Evolutionary conservation across 768 basidiomycete species (phyloP), one percentile per base, ranked within the genome.

Genomic region (Russula dissimulans): DNA sequence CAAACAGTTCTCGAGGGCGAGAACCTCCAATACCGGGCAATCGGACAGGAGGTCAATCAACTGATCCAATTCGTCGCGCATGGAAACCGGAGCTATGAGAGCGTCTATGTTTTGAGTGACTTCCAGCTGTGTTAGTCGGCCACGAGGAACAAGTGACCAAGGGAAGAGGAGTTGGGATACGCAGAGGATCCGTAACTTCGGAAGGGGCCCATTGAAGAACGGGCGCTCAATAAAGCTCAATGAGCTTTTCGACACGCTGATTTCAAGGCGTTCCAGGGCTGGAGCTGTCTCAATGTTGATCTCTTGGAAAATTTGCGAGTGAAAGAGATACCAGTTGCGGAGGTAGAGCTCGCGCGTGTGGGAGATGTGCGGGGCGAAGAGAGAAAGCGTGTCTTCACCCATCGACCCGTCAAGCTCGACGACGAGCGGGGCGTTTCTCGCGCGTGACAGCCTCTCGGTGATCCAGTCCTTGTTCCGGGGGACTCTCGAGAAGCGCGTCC

Each of bases 241-340:
- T 3, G 2, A 7, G 10, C 7, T 4, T 1, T 1, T 9, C 12
- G n/a, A 4, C 14, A 44, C 1, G 1, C 3, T 15, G 36, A 61
- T 43, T 52, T 61, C 60, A 29, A 61, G 52, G 41, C 52, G 55
- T 17, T 57, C 60, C 55, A 61, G 18, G 5, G 12, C 22, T 14
- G 60, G 55, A 9, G 49, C 60, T 42, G 45, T 55, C 14, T 15
- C 10, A 8, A 5, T 14, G 12, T n/a, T 46, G 12, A 61, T 31
- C 9, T 51, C 44, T 36, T 17, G 48, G 18, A 51, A 4, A 15
- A 1, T 10, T 26, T 26, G 1, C 22, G n/a, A 17, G 4, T n/a
- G 22, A 4, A 14, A 39, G 36, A 17, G 0, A 18, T 12, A n/a
- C 42, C 45, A 9, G 36, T 5, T 1, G 14, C 15, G 38, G 29